Base-by-base conservation (phyloP, 768 basidiomycete genomes). In the Cyclocybe aegerita region DNA sequence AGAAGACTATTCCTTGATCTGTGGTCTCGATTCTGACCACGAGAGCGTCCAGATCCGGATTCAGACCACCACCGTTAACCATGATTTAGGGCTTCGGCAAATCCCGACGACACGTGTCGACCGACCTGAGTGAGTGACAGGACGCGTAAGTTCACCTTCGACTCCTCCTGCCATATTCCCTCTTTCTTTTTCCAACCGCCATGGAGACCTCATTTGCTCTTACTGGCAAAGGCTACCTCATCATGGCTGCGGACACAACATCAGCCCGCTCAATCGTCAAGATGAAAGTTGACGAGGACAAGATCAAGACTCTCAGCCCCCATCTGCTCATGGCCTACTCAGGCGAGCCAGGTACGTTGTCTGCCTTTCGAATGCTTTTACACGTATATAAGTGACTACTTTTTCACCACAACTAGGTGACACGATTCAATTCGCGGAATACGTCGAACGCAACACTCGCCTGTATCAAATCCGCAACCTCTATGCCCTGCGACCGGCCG, bases 281-380 rank as follows among this genome's bases (percentile, higher is more conserved):
- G 74, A 97, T 98, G 93, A 97, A 98, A 76, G 67, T 79, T 34
- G 93, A 97, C 70, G 90, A 92, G 73, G 95, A 98, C 78, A 98
- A 98, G 76, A 92, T 96, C 77, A 93, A 94, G 70, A 78, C 81
- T 16, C 79, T 99, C 38, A 86, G 91, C 54, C 86, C 93, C 17
- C 92, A 97, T 68, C 75, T 98, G 32, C 80, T 95, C 64, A 96
- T 99, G 93, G 86, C 93, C 0, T 93, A 87, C 69, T 91, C 91
- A 56, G 95, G 95, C 56, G 94, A 97, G 68, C 90, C 94, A 71
- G 93, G 93, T 84, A 51, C 48, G 77, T 65, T 12, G 12, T 31
- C 4, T 31, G n/a, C 48, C 38, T 35, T 17, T 48, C 23, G 23
- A 39, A 43, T 45, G 12, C 15, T 32, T 30, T 16, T 23, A 23